Evolutionary conservation across 495 filamentous ascomycete species (phyloP).

Genomic region (Penicillium tannophilum): DNA sequence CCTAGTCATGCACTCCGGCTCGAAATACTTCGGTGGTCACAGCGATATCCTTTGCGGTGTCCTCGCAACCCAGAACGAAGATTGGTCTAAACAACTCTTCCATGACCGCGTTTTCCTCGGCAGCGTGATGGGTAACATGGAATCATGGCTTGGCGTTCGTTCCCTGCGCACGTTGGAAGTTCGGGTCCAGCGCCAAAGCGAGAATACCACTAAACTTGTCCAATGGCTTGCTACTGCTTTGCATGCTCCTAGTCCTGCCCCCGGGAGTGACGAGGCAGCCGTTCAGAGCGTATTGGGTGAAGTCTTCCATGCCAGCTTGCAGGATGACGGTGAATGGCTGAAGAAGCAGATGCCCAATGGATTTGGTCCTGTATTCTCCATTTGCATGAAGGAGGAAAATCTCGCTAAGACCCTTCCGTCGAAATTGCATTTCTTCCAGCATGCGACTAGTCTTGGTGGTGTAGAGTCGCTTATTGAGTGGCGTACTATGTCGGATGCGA

Average conservation of each 20-base stretch:
- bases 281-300: slow-evolving; percentile 56
- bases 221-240: slow-evolving; percentile 63
- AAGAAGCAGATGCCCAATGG: slow-evolving; percentile 88
- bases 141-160: slow-evolving; percentile 88
- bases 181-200: slow-evolving; percentile 72
- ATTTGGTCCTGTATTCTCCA: slow-evolving; percentile 84
- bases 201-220: slow-evolving; percentile 68
- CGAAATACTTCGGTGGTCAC: slow-evolving; percentile 96
- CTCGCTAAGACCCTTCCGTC: slow-evolving; percentile 72
- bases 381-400: slow-evolving; percentile 60
- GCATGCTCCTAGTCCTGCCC: slow-evolving; percentile 27
- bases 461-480: slow-evolving; percentile 85
- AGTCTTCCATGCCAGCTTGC: slow-evolving; percentile 77
- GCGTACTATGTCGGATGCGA: slow-evolving; percentile 75
- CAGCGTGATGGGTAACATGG: slow-evolving; percentile 84
- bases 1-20: slow-evolving; percentile 85
- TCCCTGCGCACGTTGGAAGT: slow-evolving; percentile 86
- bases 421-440: slow-evolving; percentile 81
- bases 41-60: slow-evolving; percentile 88
- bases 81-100: slow-evolving; percentile 59
- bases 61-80: slow-evolving; percentile 60
- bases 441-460: slow-evolving; percentile 91
- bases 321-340: slow-evolving; percentile 69
- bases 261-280: slow-evolving; percentile 40
- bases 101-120: slow-evolving; percentile 75